A percentile compares a stretch with the other conserved stretches of the same genome.
Conservation (phyloP, 768 basidiomycete species). For the Lactifluus volemus region DNA sequence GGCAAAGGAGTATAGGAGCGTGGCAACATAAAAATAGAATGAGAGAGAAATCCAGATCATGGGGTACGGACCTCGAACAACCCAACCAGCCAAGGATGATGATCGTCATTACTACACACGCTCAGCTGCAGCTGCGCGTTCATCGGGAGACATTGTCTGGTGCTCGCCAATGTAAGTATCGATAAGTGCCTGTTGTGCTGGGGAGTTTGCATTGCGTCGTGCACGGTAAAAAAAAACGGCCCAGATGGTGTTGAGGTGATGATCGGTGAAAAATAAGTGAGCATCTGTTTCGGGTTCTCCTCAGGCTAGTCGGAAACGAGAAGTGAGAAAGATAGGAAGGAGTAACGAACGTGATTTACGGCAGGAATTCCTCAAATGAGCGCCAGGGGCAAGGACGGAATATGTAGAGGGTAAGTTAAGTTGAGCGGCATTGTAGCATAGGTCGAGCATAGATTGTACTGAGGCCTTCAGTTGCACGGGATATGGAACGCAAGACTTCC, state of each 20-base stretch:
- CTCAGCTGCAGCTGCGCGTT: conserved; percentile 66
- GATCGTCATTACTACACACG: conserved; percentile 68
- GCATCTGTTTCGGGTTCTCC: too few relatives aligned
- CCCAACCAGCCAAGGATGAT: conserved; percentile 81
- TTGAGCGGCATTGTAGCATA: too few relatives aligned
- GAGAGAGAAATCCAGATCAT: not conserved
- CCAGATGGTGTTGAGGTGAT: conserved; percentile 83
- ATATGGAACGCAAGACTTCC: too few relatives aligned
- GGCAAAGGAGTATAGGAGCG: too few relatives aligned
- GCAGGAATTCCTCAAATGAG: too few relatives aligned
- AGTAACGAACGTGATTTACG: too few relatives aligned
- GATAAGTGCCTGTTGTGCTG: conserved; percentile 82
- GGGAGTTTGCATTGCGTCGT: conserved; percentile 65
- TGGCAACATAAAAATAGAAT: conserved; percentile 74
- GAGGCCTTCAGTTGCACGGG: too few relatives aligned
- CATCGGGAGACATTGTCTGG: conserved; percentile 49
- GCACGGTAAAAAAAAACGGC: conserved; percentile 84
- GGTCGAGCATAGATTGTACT: too few relatives aligned
- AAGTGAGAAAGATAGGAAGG: too few relatives aligned
- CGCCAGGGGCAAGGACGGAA: too few relatives aligned
- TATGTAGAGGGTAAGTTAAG: too few relatives aligned
- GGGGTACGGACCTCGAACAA: conserved; percentile 66
- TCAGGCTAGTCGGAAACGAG: too few relatives aligned
- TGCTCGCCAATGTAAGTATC: conserved; percentile 34
- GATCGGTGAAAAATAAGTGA: conserved; percentile 87